phyloP scores from a whole-genome alignment of 2,329 filamentous ascomycete species.

The Myriosclerotinia scirpicola region DNA sequence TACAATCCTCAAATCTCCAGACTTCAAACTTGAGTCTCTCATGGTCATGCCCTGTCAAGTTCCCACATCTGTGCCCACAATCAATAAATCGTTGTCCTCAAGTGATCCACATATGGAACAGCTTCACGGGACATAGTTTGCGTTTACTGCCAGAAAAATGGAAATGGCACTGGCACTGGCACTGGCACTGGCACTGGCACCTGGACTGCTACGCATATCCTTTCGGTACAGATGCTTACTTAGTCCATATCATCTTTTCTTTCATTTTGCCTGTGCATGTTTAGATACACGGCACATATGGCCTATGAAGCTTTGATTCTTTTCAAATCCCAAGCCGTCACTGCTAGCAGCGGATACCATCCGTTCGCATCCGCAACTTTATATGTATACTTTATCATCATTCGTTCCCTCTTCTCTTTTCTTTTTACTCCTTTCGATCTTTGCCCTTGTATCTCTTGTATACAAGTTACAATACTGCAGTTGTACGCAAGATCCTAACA shows the following conservation, averaged over 20 bases:
- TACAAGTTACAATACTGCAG: constrained; percentile 2
- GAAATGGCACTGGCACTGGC: neutral
- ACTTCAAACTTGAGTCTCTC: neutral
- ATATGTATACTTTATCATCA: neutral
- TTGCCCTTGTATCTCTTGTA: constrained; percentile 10
- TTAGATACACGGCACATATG: constrained; percentile 10
- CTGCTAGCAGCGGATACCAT: constrained; percentile 15
- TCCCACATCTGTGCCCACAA: constrained; percentile 23
- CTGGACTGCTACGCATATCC: neutral
- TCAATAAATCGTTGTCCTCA: constrained; percentile 4
- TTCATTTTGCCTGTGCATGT: neutral
- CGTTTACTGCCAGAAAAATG: neutral
- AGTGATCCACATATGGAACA: constrained; percentile 8
- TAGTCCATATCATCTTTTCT: neutral
- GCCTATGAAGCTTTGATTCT: constrained; percentile 14
- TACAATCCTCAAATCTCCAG: too few species aligned
- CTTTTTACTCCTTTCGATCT: neutral
- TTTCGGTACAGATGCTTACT: neutral
- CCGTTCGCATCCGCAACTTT: neutral
- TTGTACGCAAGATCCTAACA: constrained; percentile 14
- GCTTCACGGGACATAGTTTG: neutral
- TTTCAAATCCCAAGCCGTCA: constrained; percentile 3
- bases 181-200: neutral
- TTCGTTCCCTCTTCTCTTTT: constrained; percentile 4
- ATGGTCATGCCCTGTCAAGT: constrained; percentile 13